Evolutionary conservation across 257 asterid species (phyloP), one percentile per base, ranked within the genome.

Genomic region (Nicotiana otophora): DNA sequence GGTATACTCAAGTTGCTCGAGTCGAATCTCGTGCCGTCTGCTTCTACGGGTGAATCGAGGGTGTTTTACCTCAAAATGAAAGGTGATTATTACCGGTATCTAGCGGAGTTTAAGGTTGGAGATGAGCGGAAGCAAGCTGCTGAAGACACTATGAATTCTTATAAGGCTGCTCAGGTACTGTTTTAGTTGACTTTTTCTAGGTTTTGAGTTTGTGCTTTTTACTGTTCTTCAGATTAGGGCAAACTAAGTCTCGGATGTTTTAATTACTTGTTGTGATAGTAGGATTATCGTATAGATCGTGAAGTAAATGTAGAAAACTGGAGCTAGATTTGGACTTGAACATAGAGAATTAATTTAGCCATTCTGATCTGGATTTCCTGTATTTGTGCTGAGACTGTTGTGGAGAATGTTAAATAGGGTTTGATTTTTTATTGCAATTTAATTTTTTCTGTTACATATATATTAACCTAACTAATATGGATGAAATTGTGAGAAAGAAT

Each of bases 51-150:
- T 53, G 91, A 88, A 84, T 86, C 89, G 2, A 88, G 86, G 86
- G 91, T 88, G 78, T 88, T 88, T 83, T 88, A 88, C 60, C 83
- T 86, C 84, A 88, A 88, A 86, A 88, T 88, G 91, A 88, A 88
- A 85, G 91, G 91, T 14, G 91, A 88, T 79, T 88, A 88, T 61
- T 82, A 86, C 62, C 68, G 91, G 81, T 88, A 88, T 42, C 53
- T 88, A 51, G 91, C 91, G 2, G 91, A 88, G 84, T 86, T 88
- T 63, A 86, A 85, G 86, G 82, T 81, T 60, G 88, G 89, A 6
- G 87, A 85, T 63, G 91, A 86, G 83, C 85, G 91, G 4, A 88
- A 86, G 82, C 77, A 86, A 81, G 91, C 91, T 34, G 91, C 91
- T 83, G 91, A 88, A 39, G 89, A 86, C 76, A 88, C 91, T 11